phyloP scores from a whole-genome alignment of 495 filamentous ascomycete genomes.

The Neurospora sublineolata region DNA sequence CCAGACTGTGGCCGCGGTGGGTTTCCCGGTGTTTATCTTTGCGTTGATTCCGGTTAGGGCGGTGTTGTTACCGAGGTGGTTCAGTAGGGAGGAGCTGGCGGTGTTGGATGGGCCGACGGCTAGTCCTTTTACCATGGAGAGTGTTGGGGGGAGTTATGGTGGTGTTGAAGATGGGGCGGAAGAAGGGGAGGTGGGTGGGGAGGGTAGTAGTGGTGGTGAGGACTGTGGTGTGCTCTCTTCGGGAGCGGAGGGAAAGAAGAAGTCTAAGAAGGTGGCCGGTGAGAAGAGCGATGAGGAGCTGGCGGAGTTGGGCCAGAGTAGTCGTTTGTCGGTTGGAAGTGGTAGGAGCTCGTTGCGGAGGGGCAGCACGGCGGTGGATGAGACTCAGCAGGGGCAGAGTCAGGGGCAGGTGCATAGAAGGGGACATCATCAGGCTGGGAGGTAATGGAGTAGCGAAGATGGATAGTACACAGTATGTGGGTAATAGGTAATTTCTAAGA shows the following conservation, averaged over 20 bases:
- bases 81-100: slow-evolving; percentile 55
- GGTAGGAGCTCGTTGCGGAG: not conserved
- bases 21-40: slow-evolving; percentile 83
- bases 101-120: slow-evolving; percentile 72
- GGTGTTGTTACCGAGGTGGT: slow-evolving; percentile 58
- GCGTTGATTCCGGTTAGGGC: slow-evolving; percentile 67
- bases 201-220: not conserved
- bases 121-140: slow-evolving; percentile 76
- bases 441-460: not conserved
- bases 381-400: not conserved
- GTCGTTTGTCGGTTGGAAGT: slow-evolving; percentile 1
- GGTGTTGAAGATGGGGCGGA: not conserved
- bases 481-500: not conserved
- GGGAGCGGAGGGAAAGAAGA: not conserved
- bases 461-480: too few relatives aligned
- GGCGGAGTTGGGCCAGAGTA: slow-evolving; percentile 24
- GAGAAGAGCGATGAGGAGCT: slow-evolving; percentile 21
- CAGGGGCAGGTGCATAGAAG: not conserved
- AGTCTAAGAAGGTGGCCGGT: not conserved
- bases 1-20: slow-evolving; percentile 88
- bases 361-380: slow-evolving; percentile 2
- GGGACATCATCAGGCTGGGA: not conserved
- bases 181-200: not conserved
- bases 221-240: not conserved
- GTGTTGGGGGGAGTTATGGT: slow-evolving; percentile 61